Conservation (phyloP, 2,329 filamentous ascomycete genomes). For the Hypoxylon sp. region DNA sequence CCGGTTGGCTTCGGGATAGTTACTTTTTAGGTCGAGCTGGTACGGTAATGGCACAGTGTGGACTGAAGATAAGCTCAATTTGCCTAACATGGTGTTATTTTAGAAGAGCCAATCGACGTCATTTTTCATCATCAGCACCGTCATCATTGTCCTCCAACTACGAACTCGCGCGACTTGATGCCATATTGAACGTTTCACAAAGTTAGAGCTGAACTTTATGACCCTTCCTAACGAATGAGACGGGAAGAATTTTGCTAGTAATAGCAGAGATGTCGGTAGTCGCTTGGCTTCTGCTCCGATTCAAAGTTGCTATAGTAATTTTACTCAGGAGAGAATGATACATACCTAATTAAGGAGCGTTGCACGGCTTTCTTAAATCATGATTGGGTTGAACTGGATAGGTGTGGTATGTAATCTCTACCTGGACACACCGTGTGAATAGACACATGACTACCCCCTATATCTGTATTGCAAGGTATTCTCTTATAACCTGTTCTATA, state of each 20-base stretch:
- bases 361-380: background rate
- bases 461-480: conserved; percentile 26
- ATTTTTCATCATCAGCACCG: conserved; percentile 25
- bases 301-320: background rate
- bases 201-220: conserved; percentile 3
- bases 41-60: conserved; percentile 29
- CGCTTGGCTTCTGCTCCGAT: conserved; percentile 1
- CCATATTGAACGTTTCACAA: conserved; percentile 9
- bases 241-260: background rate
- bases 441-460: background rate
- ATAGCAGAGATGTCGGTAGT: background rate
- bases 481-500: conserved; percentile 14
- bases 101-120: conserved; percentile 32
- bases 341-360: conserved; percentile 18
- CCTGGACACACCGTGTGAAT: conserved; percentile 22
- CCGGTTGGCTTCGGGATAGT: conserved; percentile 14
- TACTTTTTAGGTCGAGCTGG: conserved; percentile 24
- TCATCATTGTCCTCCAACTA: conserved; percentile 17
- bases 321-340: too few species aligned
- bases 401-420: conserved; percentile 2
- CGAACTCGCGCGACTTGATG: conserved; percentile 12
- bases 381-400: conserved; percentile 23
- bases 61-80: conserved; percentile 13
- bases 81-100: conserved; percentile 15
- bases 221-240: conserved; percentile 20